These are phyloP conservation scores for Chondrostereum purpureum DNA, from an alignment of 1,284 basidiomycete species.

Conservation along the genomic window DNA sequence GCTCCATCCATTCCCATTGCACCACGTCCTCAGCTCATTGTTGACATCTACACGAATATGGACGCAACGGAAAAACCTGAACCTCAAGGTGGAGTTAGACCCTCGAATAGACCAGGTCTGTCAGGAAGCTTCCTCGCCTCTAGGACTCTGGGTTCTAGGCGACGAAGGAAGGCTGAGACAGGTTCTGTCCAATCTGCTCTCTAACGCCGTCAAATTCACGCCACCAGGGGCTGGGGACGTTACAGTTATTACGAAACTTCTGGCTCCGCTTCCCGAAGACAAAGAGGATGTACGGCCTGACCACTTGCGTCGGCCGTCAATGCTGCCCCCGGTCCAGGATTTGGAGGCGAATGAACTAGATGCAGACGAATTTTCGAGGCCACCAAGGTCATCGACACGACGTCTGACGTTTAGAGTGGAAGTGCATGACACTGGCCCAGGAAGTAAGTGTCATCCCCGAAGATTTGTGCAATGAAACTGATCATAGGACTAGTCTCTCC, in stretches of 20 bases:
- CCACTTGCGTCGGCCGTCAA: too few relatives aligned
- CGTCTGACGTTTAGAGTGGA: not conserved
- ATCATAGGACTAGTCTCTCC: not conserved
- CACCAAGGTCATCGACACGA: too few relatives aligned
- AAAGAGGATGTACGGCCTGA: not conserved
- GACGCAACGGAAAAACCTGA: constrained; percentile 52
- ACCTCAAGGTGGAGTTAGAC: constrained; percentile 57
- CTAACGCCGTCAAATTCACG: constrained; percentile 42
- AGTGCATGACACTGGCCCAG: constrained; percentile 1
- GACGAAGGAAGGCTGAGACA: constrained; percentile 68
- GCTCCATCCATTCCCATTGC: constrained; percentile 59
- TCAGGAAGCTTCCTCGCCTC: constrained; percentile 1
- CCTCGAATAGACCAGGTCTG: constrained; percentile 47
- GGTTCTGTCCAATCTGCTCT: constrained; percentile 49
- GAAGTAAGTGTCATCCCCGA: constrained; percentile 6
- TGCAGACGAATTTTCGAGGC: not conserved
- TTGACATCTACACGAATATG: constrained; percentile 62
- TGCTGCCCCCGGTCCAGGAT: not conserved
- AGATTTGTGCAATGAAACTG: not conserved
- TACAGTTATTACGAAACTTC: constrained; percentile 24
- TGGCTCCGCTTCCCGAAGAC: too few relatives aligned
- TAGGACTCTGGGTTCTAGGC: constrained; percentile 46
- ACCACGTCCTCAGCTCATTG: constrained; percentile 64
- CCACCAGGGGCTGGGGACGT: constrained; percentile 27
- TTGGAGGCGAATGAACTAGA: not conserved